phyloP scores from a whole-genome alignment of 192 early-diverging fungal species.

The Coemansia sp. region DNA sequence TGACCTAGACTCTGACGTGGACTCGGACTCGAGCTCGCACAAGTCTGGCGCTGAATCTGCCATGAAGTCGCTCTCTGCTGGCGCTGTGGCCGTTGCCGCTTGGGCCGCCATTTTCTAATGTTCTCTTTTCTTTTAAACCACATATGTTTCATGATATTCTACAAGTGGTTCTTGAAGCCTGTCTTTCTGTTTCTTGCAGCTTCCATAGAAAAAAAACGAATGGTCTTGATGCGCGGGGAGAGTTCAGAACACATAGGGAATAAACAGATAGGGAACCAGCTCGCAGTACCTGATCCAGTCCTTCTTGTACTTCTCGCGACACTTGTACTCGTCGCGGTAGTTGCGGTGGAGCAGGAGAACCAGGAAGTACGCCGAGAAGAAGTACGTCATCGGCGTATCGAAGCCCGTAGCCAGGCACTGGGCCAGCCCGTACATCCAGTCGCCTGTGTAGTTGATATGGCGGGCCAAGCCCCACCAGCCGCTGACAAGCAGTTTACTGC shows the following conservation, averaged over 20 bases:
- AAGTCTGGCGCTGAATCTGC: background rate
- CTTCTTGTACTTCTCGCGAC: conserved; percentile 86
- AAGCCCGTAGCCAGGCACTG: conserved; percentile 91
- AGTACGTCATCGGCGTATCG: conserved; percentile 79
- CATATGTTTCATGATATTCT: no score
- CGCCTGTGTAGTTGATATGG: conserved; percentile 94
- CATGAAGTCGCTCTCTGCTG: conserved; percentile 11
- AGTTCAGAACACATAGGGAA: conserved; percentile 69
- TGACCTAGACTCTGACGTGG: background rate
- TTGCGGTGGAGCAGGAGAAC: conserved; percentile 88
- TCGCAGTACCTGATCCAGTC: conserved; percentile 89
- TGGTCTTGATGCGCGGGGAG: no score
- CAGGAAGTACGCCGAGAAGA: conserved; percentile 91
- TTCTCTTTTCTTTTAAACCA: background rate
- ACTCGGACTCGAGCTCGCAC: background rate
- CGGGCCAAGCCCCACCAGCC: conserved; percentile 97
- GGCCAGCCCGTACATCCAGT: conserved; percentile 89
- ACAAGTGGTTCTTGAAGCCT: no score
- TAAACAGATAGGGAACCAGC: conserved; percentile 78
- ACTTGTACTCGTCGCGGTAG: conserved; percentile 85
- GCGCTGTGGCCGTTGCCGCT: conserved; percentile 10
- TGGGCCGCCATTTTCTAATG: conserved; percentile 21
- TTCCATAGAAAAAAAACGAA: no score
- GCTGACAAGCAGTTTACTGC: conserved; percentile 74
- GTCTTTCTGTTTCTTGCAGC: no score